Evolutionary conservation across 305 asterid species (phyloP), one percentile per base, ranked within the genome.

Genomic region (Petunia hybrid): DNA sequence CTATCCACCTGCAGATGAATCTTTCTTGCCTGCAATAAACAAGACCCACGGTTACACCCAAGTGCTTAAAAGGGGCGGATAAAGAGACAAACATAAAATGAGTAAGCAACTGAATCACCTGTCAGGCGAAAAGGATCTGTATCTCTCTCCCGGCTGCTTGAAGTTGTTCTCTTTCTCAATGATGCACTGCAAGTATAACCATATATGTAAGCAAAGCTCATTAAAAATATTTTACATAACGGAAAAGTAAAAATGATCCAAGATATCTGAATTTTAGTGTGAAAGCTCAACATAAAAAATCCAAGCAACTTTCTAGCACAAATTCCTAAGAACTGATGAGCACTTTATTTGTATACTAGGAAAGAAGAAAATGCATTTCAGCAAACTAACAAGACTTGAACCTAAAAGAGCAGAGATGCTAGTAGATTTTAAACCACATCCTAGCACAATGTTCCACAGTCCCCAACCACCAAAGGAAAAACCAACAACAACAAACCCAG

Each of bases 111-210:
- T 40, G 53, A 68, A 53, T 53, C 82, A 90, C 94, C 94, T 90
- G 85, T 85, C 88, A 3, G 88, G 80, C 22, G 85, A 87, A 86
- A 86, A 86, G 9, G 97, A 88, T 60, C 94, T 90, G 87, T 84
- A 91, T 78, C 94, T 85, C 68, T 88, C 93, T 39, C 94, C 94
- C 8, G 94, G 92, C 66, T 88, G 91, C 87, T 90, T 91, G 71
- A 89, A 88, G 89, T 92, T 88, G 84, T 91, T 89, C 86, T 90
- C 93, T 87, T 90, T 90, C 87, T 87, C 88, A 42, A 91, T 87
- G 85, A 88, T 80, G 78, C 77, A n/a, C 93, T 89, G 83, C 60
- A 57, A 38, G 42, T 45, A 35, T 12, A 62, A 77, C 56, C 31
- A 8, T 13, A 46, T 53, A 35, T 46, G 78, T 8, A 65, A 7